Evolutionary conservation across 208 protist genomes (phyloP), one percentile per base, ranked within the genome.

Genomic region (Porcisia hertigi): DNA sequence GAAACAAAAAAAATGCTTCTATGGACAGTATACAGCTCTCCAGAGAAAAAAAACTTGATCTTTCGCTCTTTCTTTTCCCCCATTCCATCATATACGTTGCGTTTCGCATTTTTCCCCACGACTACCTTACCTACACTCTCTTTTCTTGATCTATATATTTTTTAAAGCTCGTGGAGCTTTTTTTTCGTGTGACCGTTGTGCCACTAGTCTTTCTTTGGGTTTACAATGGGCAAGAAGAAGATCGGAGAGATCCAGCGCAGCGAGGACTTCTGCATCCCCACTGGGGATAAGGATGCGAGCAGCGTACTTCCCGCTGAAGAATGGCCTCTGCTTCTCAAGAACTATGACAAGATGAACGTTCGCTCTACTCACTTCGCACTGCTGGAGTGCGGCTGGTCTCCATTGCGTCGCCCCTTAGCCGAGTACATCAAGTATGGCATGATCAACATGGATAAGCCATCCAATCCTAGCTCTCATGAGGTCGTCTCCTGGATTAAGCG

Each of bases 371-470:
- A 99, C 78, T 99, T 99, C 79, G 99, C 98, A 16, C 85, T 99
- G 69, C 90, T 98, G 49, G 88, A 88, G 53, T 98, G 98, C 71
- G 99, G 99, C 54, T 96, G 90, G 84, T 98, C 98, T 34, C 99
- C 99, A 57, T 88, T 99, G 16, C 98, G 99, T 69, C 94, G 99
- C 47, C 94, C 98, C 45, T 86, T 99, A 52, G 60, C 86, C 8
- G 99, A 99, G 72, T 99, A 99, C 86, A 80, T 99, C 49, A 95
- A 95, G 69, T 99, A 99, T 85, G 99, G 99, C 81, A 98, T 99
- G 80, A 99, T 99, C 86, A 99, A 99, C 92, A 96, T 99, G 55
- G 99, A 99, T 89, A 99, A 99, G 88, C 99, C 99, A 14, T 98
- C 99, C 18, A 99, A 99, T 84, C 99, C 99, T 80, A 99, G 99